Percentiles rank a stretch among this genome's conserved stretches.
These are phyloP conservation scores for Sanguinoderma infundibulare DNA, from an alignment of 1,284 basidiomycete species.

Conservation along the genomic window DNA sequence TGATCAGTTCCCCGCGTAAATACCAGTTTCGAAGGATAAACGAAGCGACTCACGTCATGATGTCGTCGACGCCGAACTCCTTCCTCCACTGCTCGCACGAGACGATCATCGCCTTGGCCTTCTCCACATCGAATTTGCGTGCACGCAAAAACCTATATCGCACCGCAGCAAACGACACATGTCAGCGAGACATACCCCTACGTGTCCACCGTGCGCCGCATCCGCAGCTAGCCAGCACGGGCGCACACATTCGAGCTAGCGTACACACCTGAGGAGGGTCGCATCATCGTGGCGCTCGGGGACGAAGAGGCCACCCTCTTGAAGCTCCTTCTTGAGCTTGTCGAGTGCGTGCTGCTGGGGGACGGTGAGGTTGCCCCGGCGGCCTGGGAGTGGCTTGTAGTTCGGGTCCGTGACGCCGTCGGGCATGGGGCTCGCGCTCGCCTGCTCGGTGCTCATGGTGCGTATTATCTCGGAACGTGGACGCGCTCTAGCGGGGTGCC, in stretches of 20 bases:
- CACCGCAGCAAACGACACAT: background rate
- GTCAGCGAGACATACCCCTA: background rate
- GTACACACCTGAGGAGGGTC: conserved; percentile 67
- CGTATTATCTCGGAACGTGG: background rate
- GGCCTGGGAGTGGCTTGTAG: conserved; percentile 76
- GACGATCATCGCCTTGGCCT: conserved; percentile 87
- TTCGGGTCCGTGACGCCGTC: conserved; percentile 67
- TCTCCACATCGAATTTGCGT: conserved; percentile 87
- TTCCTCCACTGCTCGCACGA: conserved; percentile 90
- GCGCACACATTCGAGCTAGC: background rate
- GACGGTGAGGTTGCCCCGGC: conserved; percentile 83
- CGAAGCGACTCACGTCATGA: conserved; percentile 66
- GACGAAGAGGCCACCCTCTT: conserved; percentile 65
- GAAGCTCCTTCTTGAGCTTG: conserved; percentile 71
- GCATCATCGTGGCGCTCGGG: conserved; percentile 83
- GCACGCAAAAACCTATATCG: conserved; percentile 84
- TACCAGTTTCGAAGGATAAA: conserved; percentile 14
- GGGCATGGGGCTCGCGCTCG: conserved; percentile 61
- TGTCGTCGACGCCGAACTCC: conserved; percentile 87
- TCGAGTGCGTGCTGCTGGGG: conserved; percentile 75
- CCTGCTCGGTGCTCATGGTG: conserved; percentile 31
- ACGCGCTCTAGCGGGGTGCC: background rate
- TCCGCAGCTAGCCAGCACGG: too few relatives aligned
- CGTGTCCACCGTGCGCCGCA: background rate
- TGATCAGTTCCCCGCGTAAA: background rate